Conservation (phyloP, 176 grass and related monocot species). For the Oryza officinalis region DNA sequence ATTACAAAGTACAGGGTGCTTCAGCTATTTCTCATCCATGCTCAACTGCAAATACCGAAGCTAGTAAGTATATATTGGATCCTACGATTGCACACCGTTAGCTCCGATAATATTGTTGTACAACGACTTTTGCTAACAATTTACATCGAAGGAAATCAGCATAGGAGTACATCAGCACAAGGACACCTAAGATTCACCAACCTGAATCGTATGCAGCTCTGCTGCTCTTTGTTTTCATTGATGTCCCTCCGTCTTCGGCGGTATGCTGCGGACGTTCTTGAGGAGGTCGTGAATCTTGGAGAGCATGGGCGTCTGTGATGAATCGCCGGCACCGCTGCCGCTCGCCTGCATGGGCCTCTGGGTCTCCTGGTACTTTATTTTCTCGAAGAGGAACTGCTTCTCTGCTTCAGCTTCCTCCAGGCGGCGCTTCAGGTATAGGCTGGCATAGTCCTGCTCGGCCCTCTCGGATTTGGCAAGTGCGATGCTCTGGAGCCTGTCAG, state of each 20-base stretch:
- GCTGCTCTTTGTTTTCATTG: conserved; percentile 42
- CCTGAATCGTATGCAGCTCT: not conserved
- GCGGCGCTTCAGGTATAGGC: conserved; percentile 92
- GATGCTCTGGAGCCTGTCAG: conserved; percentile 90
- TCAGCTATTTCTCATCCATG: not conserved
- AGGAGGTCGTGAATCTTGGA: conserved; percentile 93
- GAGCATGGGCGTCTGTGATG: conserved; percentile 72
- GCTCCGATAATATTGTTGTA: not conserved
- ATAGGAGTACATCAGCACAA: conserved; percentile 23
- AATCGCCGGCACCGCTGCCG: conserved; percentile 32
- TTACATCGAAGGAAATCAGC: conserved; percentile 23
- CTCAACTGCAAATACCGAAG: not conserved
- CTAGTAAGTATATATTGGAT: not conserved
- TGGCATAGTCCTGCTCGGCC: conserved; percentile 94
- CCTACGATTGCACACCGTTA: conserved; percentile 23
- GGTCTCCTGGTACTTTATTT: conserved; percentile 93
- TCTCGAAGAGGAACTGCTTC: conserved; percentile 90
- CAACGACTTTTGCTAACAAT: conserved; percentile 6
- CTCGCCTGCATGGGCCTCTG: conserved; percentile 36
- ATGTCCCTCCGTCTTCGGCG: conserved; percentile 52
- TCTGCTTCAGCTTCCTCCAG: conserved; percentile 96
- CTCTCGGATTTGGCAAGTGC: conserved; percentile 83
- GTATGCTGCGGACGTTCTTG: conserved; percentile 73
- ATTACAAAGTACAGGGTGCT: not conserved
- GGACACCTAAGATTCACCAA: conserved; percentile 8